Conservation (phyloP, 2,329 filamentous ascomycete genomes). For the Myrmaecium sp. region DNA sequence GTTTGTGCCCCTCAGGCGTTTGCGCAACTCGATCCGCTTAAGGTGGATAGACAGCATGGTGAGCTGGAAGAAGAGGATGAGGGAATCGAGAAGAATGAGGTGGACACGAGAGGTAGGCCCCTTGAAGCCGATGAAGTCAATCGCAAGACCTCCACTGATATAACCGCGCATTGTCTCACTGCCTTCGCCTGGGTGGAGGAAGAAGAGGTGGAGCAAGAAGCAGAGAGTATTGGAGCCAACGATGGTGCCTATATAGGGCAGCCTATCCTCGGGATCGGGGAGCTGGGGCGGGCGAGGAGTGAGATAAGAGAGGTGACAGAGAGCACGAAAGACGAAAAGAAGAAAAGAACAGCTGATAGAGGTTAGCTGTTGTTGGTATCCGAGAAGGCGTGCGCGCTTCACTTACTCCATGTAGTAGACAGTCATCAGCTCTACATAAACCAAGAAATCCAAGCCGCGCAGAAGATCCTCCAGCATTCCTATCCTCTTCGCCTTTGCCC, state of each 20-base stretch:
- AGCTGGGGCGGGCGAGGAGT: slow-evolving; percentile 40
- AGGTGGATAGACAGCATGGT: slow-evolving; percentile 38
- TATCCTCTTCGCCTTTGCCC: slow-evolving; percentile 19
- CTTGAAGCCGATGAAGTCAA: slow-evolving; percentile 48
- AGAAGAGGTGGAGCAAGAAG: slow-evolving; percentile 34
- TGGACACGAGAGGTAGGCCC: slow-evolving; percentile 37
- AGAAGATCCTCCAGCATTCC: slow-evolving; percentile 36
- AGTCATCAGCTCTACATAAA: slow-evolving; percentile 43
- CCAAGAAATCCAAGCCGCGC: slow-evolving; percentile 39
- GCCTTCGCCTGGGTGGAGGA: slow-evolving; percentile 24
- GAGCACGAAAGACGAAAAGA: slow-evolving; percentile 36
- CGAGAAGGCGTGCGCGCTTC: not conserved
- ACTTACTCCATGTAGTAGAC: slow-evolving; percentile 48
- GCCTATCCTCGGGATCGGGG: slow-evolving; percentile 31
- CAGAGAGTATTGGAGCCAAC: slow-evolving; percentile 38
- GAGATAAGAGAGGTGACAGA: slow-evolving; percentile 40
- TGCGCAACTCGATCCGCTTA: slow-evolving; percentile 30
- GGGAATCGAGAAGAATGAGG: slow-evolving; percentile 35
- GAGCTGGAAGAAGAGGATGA: slow-evolving; percentile 38
- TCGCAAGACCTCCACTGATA: slow-evolving; percentile 43
- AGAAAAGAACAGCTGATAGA: slow-evolving; percentile 37
- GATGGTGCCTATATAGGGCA: slow-evolving; percentile 37
- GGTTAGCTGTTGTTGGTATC: not conserved
- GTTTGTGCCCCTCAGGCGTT: slow-evolving; percentile 11
- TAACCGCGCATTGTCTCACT: slow-evolving; percentile 36